Evolutionary conservation across 176 grass and related monocot genomes (phyloP), one percentile per base, ranked within the genome.

Genomic region (Puccinellia tenuiflora): DNA sequence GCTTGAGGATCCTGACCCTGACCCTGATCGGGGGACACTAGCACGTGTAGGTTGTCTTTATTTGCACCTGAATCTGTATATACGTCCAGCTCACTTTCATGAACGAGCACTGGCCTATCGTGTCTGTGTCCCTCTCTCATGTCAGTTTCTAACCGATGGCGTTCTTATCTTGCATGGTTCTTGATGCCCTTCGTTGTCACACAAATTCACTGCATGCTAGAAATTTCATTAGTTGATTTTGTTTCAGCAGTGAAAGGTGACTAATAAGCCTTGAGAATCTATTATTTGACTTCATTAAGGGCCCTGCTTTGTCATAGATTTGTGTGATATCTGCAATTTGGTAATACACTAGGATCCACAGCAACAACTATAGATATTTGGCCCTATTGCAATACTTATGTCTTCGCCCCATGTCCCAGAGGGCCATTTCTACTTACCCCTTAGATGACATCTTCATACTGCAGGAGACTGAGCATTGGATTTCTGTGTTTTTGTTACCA

Each of bases 401-500:
- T 62, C 24, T 14, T 64, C 8, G 24, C 31, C 37, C 55, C 74
- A 16, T 34, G 25, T 43, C 22, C 8, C 3, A n/a, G 6, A 59
- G n/a, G 21, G 5, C 13, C 21, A 55, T 87, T 68, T 63, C 61
- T 68, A 39, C 50, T 68, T 33, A 52, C 7, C 17, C n/a, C 43
- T 38, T 68, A 24, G 18, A 13, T 33, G 18, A 48, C 51, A 48
- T 76, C 28, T 76, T 80, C 59, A 69, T 76, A 62, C 13, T 15
- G 13, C 12, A 76, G 13, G 8, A 29, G 62, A 73, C 35, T 66
- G 16, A 81, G 39, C 30, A 29, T 66, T 73, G 73, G 7, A 60
- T 57, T 57, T 83, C 28, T 67, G 16, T 85, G 11, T 29, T 39
- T 43, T 66, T 64, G 24, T 78, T 82, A 50, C 28, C 84, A 90